Evolutionary conservation across 2,329 filamentous ascomycete genomes (phyloP).

Genomic region (Podosphaera xanthii): DNA sequence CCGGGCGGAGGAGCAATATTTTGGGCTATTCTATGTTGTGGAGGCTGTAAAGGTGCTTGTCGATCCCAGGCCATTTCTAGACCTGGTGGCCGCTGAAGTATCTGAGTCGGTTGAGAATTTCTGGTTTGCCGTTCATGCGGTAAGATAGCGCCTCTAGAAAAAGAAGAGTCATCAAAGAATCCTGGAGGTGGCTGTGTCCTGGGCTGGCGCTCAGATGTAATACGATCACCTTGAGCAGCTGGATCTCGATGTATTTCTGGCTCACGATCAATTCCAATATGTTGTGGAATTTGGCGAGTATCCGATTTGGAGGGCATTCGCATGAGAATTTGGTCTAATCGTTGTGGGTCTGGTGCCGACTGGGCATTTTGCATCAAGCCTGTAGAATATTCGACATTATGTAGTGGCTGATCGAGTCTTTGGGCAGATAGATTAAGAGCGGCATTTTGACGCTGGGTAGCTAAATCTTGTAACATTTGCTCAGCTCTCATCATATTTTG

Average conservation of each 20-base stretch:
- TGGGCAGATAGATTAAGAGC: slow-evolving; percentile 27
- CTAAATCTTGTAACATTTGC: slow-evolving; percentile 36
- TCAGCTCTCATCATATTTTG: slow-evolving; percentile 26
- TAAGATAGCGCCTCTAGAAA: slow-evolving; percentile 10
- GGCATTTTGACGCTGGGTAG: slow-evolving; percentile 30
- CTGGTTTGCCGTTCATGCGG: slow-evolving; percentile 12
- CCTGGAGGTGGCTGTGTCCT: slow-evolving; percentile 13
- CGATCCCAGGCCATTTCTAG: slow-evolving; percentile 28
- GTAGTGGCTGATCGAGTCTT: slow-evolving; percentile 25
- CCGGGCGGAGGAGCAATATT: slow-evolving; percentile 41
- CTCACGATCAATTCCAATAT: slow-evolving; percentile 20
- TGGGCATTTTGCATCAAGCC: slow-evolving; percentile 48
- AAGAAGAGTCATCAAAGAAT: slow-evolving; percentile 14
- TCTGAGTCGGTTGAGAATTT: slow-evolving; percentile 33
- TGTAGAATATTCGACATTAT: slow-evolving; percentile 54
- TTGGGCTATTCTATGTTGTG: slow-evolving; percentile 14
- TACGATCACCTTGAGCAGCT: slow-evolving; percentile 12
- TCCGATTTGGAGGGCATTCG: slow-evolving; percentile 18
- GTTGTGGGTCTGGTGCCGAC: slow-evolving; percentile 25
- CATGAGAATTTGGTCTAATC: slow-evolving; percentile 29
- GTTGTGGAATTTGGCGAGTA: slow-evolving; percentile 22
- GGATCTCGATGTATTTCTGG: slow-evolving; percentile 14
- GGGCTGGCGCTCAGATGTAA: slow-evolving; percentile 20
- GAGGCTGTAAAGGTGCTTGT: slow-evolving; percentile 9
- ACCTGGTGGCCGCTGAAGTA: slow-evolving; percentile 40